Percentiles rank a stretch among this genome's conserved stretches.
Evolutionary conservation across 192 early-diverging fungal species (phyloP).

Genomic region (Backusella liffmaniae): DNA sequence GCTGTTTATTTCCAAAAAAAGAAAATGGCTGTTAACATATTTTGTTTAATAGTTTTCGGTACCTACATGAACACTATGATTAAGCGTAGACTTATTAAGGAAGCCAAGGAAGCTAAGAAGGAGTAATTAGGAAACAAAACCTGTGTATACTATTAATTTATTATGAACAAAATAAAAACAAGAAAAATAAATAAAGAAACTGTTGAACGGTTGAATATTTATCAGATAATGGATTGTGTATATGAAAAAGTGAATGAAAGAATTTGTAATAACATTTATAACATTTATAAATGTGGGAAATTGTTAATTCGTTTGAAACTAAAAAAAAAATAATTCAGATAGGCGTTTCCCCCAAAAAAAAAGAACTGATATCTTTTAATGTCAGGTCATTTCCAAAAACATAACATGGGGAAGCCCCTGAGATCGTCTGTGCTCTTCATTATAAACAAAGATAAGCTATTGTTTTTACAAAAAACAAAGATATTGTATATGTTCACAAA

Average conservation of each 20-base stretch:
- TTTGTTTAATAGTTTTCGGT: constrained; percentile 51
- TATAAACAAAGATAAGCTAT: neutral
- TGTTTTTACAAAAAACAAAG: neutral
- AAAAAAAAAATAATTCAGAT: neutral
- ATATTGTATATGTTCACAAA: neutral
- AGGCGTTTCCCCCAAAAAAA: neutral
- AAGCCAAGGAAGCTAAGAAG: constrained; percentile 18
- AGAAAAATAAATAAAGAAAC: neutral
- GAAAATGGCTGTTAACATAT: neutral
- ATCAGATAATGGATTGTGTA: neutral
- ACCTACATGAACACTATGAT: constrained; percentile 75
- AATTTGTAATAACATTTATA: neutral
- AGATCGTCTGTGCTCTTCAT: too few species aligned
- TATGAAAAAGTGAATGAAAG: neutral
- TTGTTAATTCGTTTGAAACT: neutral
- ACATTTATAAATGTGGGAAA: neutral
- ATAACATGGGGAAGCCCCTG: neutral
- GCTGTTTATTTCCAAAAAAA: neutral
- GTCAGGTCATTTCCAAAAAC: neutral
- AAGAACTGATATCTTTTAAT: neutral
- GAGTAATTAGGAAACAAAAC: neutral
- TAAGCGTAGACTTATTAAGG: constrained; percentile 48
- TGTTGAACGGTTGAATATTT: neutral
- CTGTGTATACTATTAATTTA: constrained; percentile 6
- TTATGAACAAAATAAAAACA: neutral